phyloP scores from a whole-genome alignment of 805 yeast genomes.

The Deakozyma indianensis region DNA sequence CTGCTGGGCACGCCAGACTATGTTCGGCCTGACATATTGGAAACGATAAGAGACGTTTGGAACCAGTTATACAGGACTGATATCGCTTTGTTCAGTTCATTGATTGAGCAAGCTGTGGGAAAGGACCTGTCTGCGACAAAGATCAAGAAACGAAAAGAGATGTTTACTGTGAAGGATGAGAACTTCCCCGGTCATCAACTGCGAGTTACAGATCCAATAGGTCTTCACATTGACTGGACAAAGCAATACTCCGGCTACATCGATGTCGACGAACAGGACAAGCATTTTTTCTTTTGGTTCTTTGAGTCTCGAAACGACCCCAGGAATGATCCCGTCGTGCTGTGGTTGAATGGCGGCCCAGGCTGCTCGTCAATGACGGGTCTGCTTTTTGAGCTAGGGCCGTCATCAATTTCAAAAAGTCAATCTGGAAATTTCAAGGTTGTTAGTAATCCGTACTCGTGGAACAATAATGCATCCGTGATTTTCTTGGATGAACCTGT shows the following conservation, averaged over 20 bases:
- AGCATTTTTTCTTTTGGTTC: constrained; percentile 88
- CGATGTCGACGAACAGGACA: constrained; percentile 68
- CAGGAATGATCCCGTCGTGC: constrained; percentile 62
- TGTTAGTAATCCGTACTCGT: constrained; percentile 72
- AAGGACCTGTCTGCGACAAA: constrained; percentile 15
- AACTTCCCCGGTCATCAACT: constrained; percentile 31
- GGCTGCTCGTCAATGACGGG: constrained; percentile 95
- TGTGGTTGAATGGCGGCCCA: constrained; percentile 95
- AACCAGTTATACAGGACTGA: constrained; percentile 7
- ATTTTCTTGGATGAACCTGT: constrained; percentile 93
- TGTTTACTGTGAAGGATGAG: constrained; percentile 15
- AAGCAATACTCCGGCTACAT: constrained; percentile 67
- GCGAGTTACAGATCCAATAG: constrained; percentile 49
- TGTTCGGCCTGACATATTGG: background rate
- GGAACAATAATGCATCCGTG: constrained; percentile 89
- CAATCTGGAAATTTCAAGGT: constrained; percentile 33
- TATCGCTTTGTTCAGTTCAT: background rate
- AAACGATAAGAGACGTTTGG: background rate
- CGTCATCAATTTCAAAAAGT: constrained; percentile 54
- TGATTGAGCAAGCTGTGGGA: constrained; percentile 9
- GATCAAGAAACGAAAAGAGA: constrained; percentile 11
- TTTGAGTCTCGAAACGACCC: constrained; percentile 82
- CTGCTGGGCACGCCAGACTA: background rate
- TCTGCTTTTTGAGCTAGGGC: constrained; percentile 85
- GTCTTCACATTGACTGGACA: constrained; percentile 67